These are phyloP conservation scores for Vigna trinervia DNA, from an alignment of 306 rosid species.

Conservation along the genomic window DNA sequence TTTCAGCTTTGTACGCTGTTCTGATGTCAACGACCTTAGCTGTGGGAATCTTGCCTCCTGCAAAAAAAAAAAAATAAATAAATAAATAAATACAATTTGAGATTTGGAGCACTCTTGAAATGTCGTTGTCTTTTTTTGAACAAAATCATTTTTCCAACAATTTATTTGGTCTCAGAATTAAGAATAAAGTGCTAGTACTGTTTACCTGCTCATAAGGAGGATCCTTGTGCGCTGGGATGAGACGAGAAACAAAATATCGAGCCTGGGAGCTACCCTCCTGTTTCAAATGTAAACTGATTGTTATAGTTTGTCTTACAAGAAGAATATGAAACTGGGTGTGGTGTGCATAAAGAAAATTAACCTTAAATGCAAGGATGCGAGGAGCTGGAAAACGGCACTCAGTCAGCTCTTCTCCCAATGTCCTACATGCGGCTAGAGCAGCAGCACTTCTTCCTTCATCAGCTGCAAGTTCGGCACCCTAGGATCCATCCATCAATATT, in stretches of 20 bases:
- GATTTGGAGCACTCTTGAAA: neutral
- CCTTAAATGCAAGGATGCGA: conserved; percentile 95
- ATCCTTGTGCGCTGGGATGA: conserved; percentile 96
- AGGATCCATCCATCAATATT: conserved; percentile 45
- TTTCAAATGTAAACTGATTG: conserved; percentile 42
- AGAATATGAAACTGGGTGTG: conserved; percentile 11
- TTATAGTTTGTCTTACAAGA: conserved; percentile 36
- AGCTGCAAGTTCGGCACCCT: conserved; percentile 95
- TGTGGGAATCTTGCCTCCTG: conserved; percentile 97
- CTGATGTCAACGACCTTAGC: conserved; percentile 70
- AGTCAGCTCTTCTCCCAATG: conserved; percentile 94
- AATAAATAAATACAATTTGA: neutral
- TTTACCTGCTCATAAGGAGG: conserved; percentile 99
- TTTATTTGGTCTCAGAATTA: neutral
- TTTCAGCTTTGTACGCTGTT: conserved; percentile 85
- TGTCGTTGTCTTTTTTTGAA: neutral
- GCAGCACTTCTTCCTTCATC: conserved; percentile 95
- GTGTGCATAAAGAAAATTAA: conserved; percentile 26
- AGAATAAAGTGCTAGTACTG: conserved; percentile 17
- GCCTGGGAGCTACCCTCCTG: conserved; percentile 99
- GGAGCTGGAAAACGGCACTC: conserved; percentile 97
- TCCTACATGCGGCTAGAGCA: conserved; percentile 96
- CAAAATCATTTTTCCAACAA: neutral
- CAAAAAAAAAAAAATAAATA: conserved; percentile 25
- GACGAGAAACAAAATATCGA: conserved; percentile 91